phyloP scores from a whole-genome alignment of 108 stramenopile species.

The Cyclotella cryptica region DNA sequence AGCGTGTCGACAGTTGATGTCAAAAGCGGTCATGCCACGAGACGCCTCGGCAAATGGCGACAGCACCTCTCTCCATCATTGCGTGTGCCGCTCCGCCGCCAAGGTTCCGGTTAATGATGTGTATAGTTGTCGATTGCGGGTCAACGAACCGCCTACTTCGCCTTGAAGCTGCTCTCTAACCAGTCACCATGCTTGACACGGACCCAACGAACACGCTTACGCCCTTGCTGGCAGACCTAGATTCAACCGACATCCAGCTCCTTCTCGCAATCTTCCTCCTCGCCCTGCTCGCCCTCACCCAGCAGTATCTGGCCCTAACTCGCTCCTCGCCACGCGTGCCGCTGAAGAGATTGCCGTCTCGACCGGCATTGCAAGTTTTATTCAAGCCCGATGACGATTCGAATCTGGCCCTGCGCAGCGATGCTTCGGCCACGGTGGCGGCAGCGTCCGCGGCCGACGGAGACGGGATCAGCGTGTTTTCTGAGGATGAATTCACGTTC shows the following conservation, averaged over 20 bases:
- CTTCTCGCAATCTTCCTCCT: neutral
- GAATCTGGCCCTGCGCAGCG: neutral
- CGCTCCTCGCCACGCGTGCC: constrained; percentile 70
- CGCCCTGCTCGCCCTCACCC: neutral
- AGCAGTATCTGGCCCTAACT: neutral
- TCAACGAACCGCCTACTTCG: too few relatives aligned
- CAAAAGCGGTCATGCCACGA: too few relatives aligned
- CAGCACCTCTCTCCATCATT: too few relatives aligned
- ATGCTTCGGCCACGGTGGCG: constrained; percentile 3
- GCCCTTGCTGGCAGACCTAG: neutral
- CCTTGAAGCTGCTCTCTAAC: too few relatives aligned
- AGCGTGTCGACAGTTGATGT: too few relatives aligned
- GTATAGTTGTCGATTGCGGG: too few relatives aligned
- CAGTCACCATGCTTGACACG: too few relatives aligned
- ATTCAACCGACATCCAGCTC: neutral
- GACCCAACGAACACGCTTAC: too few relatives aligned
- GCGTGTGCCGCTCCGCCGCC: too few relatives aligned
- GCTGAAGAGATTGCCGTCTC: constrained; percentile 64
- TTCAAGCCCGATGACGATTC: constrained; percentile 84
- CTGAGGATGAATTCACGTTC: constrained; percentile 28
- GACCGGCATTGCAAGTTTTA: constrained; percentile 77
- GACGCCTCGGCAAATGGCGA: too few relatives aligned
- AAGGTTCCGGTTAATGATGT: too few relatives aligned
- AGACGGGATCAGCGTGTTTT: constrained; percentile 36
- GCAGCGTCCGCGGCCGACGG: neutral